Conservation (phyloP, 495 filamentous ascomycete species). For the Penicillium robsamsonii region DNA sequence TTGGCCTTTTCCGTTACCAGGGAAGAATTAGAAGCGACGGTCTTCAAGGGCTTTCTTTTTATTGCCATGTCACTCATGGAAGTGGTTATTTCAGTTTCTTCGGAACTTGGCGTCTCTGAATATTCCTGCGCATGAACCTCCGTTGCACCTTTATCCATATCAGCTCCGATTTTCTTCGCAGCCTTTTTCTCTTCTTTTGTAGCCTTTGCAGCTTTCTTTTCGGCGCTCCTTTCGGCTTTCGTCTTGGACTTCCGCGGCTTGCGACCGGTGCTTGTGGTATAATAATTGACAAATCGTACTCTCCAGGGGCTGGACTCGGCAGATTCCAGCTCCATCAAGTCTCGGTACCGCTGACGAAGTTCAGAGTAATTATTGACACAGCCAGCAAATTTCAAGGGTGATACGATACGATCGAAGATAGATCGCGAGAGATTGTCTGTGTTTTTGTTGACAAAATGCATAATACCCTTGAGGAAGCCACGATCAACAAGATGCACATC, state of each 20-base stretch:
- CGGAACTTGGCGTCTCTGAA: not conserved
- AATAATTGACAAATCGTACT: conserved; percentile 86
- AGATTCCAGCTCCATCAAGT: conserved; percentile 67
- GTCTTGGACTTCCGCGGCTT: conserved; percentile 19
- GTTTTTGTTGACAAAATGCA: conserved; percentile 81
- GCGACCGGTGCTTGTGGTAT: conserved; percentile 74
- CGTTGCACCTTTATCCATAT: not conserved
- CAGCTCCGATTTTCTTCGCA: not conserved
- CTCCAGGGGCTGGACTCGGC: conserved; percentile 36
- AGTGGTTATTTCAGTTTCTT: not conserved
- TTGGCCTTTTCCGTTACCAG: not conserved
- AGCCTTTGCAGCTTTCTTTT: not conserved
- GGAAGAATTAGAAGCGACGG: conserved; percentile 11
- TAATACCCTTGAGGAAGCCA: conserved; percentile 60
- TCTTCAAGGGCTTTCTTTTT: not conserved
- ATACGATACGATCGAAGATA: conserved; percentile 69
- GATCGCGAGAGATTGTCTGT: conserved; percentile 65
- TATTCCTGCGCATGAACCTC: not conserved
- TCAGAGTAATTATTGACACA: conserved; percentile 73
- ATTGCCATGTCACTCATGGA: not conserved
- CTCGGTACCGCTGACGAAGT: conserved; percentile 66
- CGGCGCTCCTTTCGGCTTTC: conserved; percentile 6
- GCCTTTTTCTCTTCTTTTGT: conserved; percentile 8
- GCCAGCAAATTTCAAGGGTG: conserved; percentile 78
- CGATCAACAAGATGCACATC: conserved; percentile 64